These are phyloP conservation scores for Venustampulla echinocandica DNA, from an alignment of 495 filamentous ascomycete species.

Conservation along the genomic window DNA sequence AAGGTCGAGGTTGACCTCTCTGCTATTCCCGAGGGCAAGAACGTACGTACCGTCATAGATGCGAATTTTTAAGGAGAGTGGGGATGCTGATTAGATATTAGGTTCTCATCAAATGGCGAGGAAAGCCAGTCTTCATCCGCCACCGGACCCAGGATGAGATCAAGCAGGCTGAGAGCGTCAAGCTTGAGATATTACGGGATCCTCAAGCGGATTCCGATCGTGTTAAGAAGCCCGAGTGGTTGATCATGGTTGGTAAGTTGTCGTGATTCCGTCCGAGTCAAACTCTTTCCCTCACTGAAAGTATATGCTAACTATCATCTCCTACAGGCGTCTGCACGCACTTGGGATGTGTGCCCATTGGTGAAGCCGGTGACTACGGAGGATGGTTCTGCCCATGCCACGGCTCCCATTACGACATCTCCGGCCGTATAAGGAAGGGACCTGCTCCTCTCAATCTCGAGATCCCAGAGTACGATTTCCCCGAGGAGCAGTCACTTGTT, in stretches of 20 bases:
- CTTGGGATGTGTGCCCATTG: constrained; percentile 96
- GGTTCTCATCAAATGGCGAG: constrained; percentile 99
- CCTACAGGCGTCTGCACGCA: constrained; percentile 92
- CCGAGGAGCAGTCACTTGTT: constrained; percentile 66
- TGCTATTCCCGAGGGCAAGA: constrained; percentile 97
- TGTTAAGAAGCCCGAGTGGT: constrained; percentile 97
- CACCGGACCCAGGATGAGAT: constrained; percentile 89
- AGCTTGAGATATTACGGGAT: constrained; percentile 75
- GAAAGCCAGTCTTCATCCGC: constrained; percentile 99
- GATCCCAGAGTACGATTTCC: constrained; percentile 83
- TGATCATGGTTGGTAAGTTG: constrained; percentile 88
- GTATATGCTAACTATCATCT: constrained; percentile 12
- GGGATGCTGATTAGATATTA: constrained; percentile 27
- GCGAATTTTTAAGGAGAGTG: neutral
- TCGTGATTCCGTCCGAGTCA: neutral
- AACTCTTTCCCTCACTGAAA: constrained; percentile 2
- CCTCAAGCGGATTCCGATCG: constrained; percentile 85
- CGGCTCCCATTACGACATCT: constrained; percentile 99
- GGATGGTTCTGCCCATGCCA: constrained; percentile 99
- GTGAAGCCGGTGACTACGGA: constrained; percentile 94
- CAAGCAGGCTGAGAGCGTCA: constrained; percentile 68
- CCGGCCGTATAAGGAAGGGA: constrained; percentile 89
- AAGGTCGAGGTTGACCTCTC: constrained; percentile 96
- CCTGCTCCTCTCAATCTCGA: constrained; percentile 96
- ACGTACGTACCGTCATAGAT: constrained; percentile 50